A percentile compares a stretch with the other conserved stretches of the same genome.
phyloP scores from a whole-genome alignment of 164 flowering plant genomes.

The Magnolia officinalis region DNA sequence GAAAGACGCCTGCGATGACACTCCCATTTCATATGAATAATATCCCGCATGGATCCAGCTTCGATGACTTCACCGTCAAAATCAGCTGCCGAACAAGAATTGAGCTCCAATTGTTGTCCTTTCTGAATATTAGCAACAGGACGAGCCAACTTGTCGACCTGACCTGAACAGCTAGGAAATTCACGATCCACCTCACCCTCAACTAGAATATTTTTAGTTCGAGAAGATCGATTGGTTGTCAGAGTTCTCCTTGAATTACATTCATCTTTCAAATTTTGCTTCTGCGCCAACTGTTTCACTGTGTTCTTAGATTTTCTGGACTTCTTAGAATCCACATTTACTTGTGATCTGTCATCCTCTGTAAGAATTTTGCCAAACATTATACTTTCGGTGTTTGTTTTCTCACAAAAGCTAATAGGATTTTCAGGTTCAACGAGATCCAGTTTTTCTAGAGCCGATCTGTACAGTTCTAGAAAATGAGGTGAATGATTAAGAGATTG shows the following conservation, averaged over 20 bases:
- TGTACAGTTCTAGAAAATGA: conserved; percentile 22
- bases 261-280: conserved; percentile 20
- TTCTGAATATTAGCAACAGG: conserved; percentile 15
- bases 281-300: conserved; percentile 22
- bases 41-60: conserved; percentile 34
- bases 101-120: background rate
- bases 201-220: conserved; percentile 18
- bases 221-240: conserved; percentile 38
- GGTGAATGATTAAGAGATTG: conserved; percentile 1
- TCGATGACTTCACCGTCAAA: conserved; percentile 24
- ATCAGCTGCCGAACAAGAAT: conserved; percentile 5
- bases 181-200: conserved; percentile 11
- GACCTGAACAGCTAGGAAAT: conserved; percentile 13
- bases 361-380: background rate
- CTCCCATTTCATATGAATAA: conserved; percentile 63
- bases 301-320: conserved; percentile 42
- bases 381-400: background rate
- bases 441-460: conserved; percentile 19
- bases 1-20: conserved; percentile 46
- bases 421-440: conserved; percentile 16
- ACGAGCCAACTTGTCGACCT: conserved; percentile 11
- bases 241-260: conserved; percentile 49
- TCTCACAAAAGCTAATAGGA: conserved; percentile 4
- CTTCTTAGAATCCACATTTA: conserved; percentile 30
- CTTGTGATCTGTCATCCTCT: conserved; percentile 14